Base-by-base conservation (phyloP, 2,329 filamentous ascomycete genomes). In the Allantophomopsis cytisporea region DNA sequence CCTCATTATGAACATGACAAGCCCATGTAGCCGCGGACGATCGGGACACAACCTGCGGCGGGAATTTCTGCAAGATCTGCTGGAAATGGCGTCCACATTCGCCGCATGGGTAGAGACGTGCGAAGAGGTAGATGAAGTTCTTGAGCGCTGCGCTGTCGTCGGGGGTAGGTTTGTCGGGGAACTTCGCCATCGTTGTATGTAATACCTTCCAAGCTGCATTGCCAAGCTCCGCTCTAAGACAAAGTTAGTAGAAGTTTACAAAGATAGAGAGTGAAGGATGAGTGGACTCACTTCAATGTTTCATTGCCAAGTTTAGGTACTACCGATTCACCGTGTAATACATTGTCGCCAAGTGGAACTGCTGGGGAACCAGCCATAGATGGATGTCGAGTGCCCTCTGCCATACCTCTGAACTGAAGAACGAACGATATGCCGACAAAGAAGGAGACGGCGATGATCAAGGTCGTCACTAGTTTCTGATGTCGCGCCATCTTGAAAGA, bases 231-330 rank as follows among this genome's bases (percentile, higher is more conserved):
- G 58, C 56, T 53, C 59, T 60, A 37, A 20, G 7, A 12, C 15
- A 16, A 18, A 16, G 14, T 40, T 35, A 43, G 40, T 5, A 15
- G 18, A 15, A 32, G 6, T 10, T 36, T 28, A 2, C 14, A 31
- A 8, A 11, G 5, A 21, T 37, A 32, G 23, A 12, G 11, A 8
- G 7, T 10, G 23, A 28, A 3, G 23, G 23, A n/a, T n/a, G n/a
- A n/a, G n/a, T n/a, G 11, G 30, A 53, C 67, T 37, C 64, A 81
- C 78, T 89, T 91, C 39, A 76, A 65, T 6, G 84, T 91, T 43
- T 80, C 83, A 60, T 91, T 91, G 54, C 83, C 84, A 39, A 91
- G 65, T 60, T 85, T 87, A 1, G 83, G 80, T 38, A 83, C 83
- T 51, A 87, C 89, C 3, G 77, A 79, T 40, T 75, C 75, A 41